A percentile compares a stretch with the other conserved stretches of the same genome.
Conservation (phyloP, 2,329 filamentous ascomycete genomes). For the Talaromyces rugulosus region DNA sequence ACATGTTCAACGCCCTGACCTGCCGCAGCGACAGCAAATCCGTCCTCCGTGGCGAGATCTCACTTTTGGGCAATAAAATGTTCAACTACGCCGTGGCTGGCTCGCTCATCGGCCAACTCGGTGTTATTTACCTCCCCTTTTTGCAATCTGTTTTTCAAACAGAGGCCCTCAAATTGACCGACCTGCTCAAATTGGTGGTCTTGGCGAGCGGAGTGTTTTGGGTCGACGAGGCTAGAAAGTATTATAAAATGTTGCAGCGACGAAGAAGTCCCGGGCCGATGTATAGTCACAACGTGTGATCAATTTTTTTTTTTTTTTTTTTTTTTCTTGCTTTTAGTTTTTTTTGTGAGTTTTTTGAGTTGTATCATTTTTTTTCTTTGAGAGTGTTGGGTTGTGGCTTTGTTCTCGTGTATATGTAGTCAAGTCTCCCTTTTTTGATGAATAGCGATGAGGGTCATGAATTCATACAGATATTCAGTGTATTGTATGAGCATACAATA, state of each 20-base stretch:
- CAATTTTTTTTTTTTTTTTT: neutral
- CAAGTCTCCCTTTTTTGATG: neutral
- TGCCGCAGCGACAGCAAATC: conserved; percentile 91
- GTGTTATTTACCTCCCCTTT: conserved; percentile 93
- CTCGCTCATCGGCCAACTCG: conserved; percentile 76
- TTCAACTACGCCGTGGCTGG: conserved; percentile 95
- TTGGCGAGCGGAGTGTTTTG: conserved; percentile 91
- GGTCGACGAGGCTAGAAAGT: conserved; percentile 89
- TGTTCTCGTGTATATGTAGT: neutral
- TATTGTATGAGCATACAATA: neutral
- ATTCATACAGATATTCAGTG: neutral
- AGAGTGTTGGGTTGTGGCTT: neutral
- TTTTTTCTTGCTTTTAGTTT: neutral
- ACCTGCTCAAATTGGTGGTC: conserved; percentile 67
- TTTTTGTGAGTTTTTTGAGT: neutral
- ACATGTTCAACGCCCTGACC: conserved; percentile 97
- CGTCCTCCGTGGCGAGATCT: conserved; percentile 78
- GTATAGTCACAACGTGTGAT: conserved; percentile 40
- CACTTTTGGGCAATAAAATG: conserved; percentile 79
- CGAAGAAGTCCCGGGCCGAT: conserved; percentile 29
- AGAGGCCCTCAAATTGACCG: conserved; percentile 70
- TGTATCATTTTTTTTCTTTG: neutral
- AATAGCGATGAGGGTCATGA: neutral
- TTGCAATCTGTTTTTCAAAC: conserved; percentile 95
- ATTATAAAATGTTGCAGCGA: conserved; percentile 34